Conservation (phyloP, 2,329 filamentous ascomycete species). For the Fusarium kyushuense region DNA sequence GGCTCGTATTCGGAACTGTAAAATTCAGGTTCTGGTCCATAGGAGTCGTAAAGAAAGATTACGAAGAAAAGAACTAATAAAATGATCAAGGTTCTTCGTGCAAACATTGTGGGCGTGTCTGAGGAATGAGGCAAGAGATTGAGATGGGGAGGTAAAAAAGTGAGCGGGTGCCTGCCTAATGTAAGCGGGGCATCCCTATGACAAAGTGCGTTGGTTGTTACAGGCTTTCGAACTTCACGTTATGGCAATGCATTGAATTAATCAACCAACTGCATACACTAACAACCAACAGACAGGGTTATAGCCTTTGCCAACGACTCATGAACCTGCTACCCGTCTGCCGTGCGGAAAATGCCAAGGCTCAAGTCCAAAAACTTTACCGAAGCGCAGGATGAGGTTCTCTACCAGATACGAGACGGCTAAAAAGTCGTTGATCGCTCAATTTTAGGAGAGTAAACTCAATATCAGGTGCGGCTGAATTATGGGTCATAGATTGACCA, state of each 20-base stretch:
- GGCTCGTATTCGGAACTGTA: not conserved
- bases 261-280: not conserved
- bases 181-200: too few relatives aligned
- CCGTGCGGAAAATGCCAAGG: too few relatives aligned
- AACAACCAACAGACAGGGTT: not conserved
- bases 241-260: not conserved
- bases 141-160: not conserved
- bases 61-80: not conserved
- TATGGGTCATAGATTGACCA: not conserved
- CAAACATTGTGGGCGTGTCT: not conserved
- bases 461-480: not conserved
- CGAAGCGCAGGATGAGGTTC: too few relatives aligned
- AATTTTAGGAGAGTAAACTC: not conserved
- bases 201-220: not conserved
- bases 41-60: not conserved
- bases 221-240: not conserved
- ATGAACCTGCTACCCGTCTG: too few relatives aligned
- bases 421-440: not conserved
- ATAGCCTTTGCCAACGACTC: not conserved
- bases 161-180: not conserved
- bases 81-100: not conserved
- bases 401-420: too few relatives aligned
- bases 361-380: too few relatives aligned
- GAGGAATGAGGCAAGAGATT: not conserved
- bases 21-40: not conserved